Conservation (phyloP, 495 filamentous ascomycete genomes). For the Penicillium ochrochloron region DNA sequence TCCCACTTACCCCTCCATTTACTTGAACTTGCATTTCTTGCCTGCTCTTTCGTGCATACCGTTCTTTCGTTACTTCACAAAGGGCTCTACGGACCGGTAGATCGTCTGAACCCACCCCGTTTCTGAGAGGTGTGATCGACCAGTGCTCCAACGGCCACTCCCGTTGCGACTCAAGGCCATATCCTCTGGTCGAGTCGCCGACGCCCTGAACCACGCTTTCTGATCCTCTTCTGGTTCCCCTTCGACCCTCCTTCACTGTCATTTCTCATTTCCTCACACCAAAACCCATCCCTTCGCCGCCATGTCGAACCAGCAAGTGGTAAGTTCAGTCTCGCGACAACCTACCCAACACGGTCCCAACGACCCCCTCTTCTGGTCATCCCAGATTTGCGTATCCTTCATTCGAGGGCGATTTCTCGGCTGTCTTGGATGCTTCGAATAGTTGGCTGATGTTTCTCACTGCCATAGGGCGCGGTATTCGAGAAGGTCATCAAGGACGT, state of each 20-base stretch:
- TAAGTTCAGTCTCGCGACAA: slow-evolving; percentile 50
- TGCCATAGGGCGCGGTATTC: slow-evolving; percentile 76
- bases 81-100: slow-evolving; percentile 1
- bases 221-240: not conserved
- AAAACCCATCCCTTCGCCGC: slow-evolving; percentile 14
- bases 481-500: slow-evolving; percentile 90
- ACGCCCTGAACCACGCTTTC: not conserved
- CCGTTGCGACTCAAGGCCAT: slow-evolving; percentile 33
- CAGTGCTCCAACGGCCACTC: slow-evolving; percentile 28
- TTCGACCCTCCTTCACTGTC: not conserved
- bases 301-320: slow-evolving; percentile 70
- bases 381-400: not conserved
- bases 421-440: not conserved
- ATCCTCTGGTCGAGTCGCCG: slow-evolving; percentile 12
- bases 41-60: slow-evolving; percentile 3
- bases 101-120: slow-evolving; percentile 17
- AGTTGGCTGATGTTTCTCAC: slow-evolving; percentile 39
- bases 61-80: slow-evolving; percentile 5
- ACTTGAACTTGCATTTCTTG: slow-evolving; percentile 4
- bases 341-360: slow-evolving; percentile 22
- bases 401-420: not conserved
- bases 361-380: not conserved
- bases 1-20: slow-evolving; percentile 15
- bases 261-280: not conserved
- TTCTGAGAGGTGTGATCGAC: slow-evolving; percentile 22